Evolutionary conservation across 2,329 filamentous ascomycete species (phyloP), one percentile per base, ranked within the genome.

Genomic region (Colletotrichum sp.): DNA sequence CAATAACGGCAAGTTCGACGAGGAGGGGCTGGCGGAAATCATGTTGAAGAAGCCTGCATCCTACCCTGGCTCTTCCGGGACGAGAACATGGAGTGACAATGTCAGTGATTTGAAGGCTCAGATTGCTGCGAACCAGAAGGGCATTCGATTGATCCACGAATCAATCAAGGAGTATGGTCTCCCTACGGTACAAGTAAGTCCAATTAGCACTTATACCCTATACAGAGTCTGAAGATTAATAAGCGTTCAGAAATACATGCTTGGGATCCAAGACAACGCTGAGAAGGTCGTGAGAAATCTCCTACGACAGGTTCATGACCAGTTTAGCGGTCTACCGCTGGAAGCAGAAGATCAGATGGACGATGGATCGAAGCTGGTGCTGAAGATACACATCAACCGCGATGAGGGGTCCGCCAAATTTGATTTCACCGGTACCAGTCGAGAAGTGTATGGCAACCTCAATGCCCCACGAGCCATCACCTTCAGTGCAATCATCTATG

Each of bases 71-170:
- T 87, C 81, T 77, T 84, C 82, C 64, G 80, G 82, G 1, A 83
- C 85, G 3, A 79, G 85, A 16, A 81, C 83, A 1, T 75, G 87
- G 26, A 78, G 79, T 7, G 86, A 88, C 65, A 88, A 88, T 57
- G 79, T 88, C 4, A 83, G 85, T 2, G 86, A 88, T 65, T 77
- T 88, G 6, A 87, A 88, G 65, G 87, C 87, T 0, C 84, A 85
- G 57, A 84, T 86, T 0, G 86, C 86, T 0, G 84, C 87, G 0
- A 88, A 88, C 43, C 82, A 85, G 48, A 83, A 83, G 12, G 87
- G 87, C 3, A 84, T 81, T 26, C 78, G 78, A 1, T 78, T 85
- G 6, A 81, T 85, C n/a, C 79, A 79, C 28, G 78, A 79, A 28
- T 78, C 84, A 1, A 84, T 83, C 76, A 80, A 80, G 15, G 83